Conservation (phyloP, 2,329 filamentous ascomycete species). For the Claviceps sp. region DNA sequence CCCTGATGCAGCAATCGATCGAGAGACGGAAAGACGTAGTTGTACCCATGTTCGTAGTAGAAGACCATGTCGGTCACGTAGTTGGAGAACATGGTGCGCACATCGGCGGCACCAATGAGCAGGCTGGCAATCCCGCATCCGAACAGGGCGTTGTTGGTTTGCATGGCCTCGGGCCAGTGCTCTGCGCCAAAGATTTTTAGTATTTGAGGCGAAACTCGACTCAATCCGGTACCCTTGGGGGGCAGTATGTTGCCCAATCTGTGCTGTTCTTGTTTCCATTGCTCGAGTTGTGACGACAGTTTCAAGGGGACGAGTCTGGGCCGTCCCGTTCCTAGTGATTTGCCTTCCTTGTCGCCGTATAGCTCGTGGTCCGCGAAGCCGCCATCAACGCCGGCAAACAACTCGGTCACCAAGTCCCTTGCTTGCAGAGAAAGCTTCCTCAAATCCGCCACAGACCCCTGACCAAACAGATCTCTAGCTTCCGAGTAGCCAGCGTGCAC, state of each 20-base stretch:
- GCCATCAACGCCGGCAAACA: constrained; percentile 6
- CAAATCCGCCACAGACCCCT: constrained; percentile 7
- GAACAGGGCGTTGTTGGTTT: constrained; percentile 11
- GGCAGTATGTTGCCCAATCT: constrained; percentile 9
- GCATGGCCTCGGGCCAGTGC: constrained; percentile 8
- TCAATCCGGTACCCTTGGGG: constrained; percentile 8
- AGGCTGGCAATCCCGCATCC: constrained; percentile 10
- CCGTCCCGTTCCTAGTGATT: neutral
- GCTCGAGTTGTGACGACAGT: constrained; percentile 9
- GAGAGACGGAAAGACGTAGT: constrained; percentile 10
- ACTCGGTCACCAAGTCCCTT: constrained; percentile 4
- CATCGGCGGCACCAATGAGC: constrained; percentile 10
- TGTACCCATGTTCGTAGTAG: constrained; percentile 13
- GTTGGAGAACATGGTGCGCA: constrained; percentile 11
- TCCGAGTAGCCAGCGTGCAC: constrained; percentile 8
- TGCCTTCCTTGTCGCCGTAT: neutral
- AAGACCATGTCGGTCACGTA: constrained; percentile 13
- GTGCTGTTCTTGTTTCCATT: constrained; percentile 10
- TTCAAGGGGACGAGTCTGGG: constrained; percentile 7
- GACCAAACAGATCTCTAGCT: constrained; percentile 7
- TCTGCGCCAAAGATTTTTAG: constrained; percentile 7
- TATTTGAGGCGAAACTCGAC: constrained; percentile 4
- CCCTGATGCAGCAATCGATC: constrained; percentile 7
- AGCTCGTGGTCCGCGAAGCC: neutral
- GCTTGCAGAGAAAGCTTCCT: constrained; percentile 7